Percentiles rank a stretch among this genome's conserved stretches.
phyloP scores from a whole-genome alignment of 441 rosid genomes.

The Adansonia grandidieri region DNA sequence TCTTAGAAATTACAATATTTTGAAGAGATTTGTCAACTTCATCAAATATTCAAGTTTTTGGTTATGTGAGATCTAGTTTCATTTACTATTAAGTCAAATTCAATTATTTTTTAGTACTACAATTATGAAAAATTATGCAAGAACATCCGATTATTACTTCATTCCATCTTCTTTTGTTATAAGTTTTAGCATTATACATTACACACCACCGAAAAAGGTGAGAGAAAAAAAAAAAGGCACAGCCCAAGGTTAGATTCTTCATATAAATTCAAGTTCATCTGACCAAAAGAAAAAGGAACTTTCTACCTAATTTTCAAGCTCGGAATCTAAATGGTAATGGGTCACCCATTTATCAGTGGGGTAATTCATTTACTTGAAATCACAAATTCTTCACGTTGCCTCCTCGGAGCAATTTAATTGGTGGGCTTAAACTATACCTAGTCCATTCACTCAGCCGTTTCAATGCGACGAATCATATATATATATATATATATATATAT shows the following conservation, averaged over 20 bases:
- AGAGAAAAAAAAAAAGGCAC: background rate
- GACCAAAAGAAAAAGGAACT: background rate
- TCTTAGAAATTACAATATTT: too few relatives aligned
- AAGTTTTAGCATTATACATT: too few relatives aligned
- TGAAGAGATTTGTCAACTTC: background rate
- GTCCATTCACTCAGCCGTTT: background rate
- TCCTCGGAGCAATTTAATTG: background rate
- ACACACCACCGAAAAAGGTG: too few relatives aligned
- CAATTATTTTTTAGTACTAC: too few relatives aligned
- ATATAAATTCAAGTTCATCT: background rate
- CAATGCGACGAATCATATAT: too few relatives aligned
- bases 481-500: too few relatives aligned
- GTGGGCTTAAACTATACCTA: background rate
- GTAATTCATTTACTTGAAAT: background rate
- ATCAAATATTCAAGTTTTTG: background rate
- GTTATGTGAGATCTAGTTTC: background rate
- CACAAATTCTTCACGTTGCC: background rate
- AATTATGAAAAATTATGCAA: too few relatives aligned
- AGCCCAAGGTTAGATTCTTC: background rate
- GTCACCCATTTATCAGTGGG: background rate
- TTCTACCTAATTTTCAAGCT: background rate
- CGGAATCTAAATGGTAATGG: background rate
- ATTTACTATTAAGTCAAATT: background rate
- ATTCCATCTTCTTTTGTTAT: too few relatives aligned
- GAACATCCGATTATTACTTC: too few relatives aligned